Evolutionary conservation across 1,139 yeast species (phyloP), one percentile per base, ranked within the genome.

Genomic region (Kodamaea alishanica): DNA sequence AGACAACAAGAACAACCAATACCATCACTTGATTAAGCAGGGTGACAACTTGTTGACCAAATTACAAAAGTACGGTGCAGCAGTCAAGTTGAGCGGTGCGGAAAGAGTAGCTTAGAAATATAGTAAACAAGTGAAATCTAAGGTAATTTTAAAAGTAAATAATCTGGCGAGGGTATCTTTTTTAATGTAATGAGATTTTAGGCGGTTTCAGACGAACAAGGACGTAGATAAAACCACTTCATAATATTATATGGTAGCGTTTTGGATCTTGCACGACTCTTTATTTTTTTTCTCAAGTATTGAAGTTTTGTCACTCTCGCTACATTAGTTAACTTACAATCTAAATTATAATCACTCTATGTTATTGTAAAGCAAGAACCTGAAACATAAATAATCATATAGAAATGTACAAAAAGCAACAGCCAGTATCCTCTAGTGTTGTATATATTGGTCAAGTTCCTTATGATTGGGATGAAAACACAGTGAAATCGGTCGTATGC

Each of bases 51-150:
- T 94, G 52, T 79, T 94, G 63, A 92, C 98, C 25, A 92, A 92
- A 63, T 75, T 94, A 56, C 98, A 94, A 60, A 92, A 90, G 64
- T 92, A 92, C 56, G 96, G 96, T 35, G 96, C 97, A 29, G 97
- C 97, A 10, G 97, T 92, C 38, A 85, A 94, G 61, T 76, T 92
- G 55, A 84, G 95, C 57, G 97, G 97, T 34, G 88, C 96, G 27
- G 96, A 89, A 58, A 75, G 81, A 54, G 81, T 77, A 24, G 55
- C 51, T 6, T 52, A 45, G 40, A 26, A 10, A 30, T 28, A 30
- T 15, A 11, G 29, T 12, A 20, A 6, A 28, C 34, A 33, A 6
- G 24, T 20, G 28, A 27, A 11, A 23, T 6, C 10, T 15, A 22
- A 9, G 23, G 26, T 15, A 31, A 15, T 8, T 30, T 24, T 30